Base-by-base conservation (phyloP, 306 rosid genomes). In the Ormosia semicastrata region DNA sequence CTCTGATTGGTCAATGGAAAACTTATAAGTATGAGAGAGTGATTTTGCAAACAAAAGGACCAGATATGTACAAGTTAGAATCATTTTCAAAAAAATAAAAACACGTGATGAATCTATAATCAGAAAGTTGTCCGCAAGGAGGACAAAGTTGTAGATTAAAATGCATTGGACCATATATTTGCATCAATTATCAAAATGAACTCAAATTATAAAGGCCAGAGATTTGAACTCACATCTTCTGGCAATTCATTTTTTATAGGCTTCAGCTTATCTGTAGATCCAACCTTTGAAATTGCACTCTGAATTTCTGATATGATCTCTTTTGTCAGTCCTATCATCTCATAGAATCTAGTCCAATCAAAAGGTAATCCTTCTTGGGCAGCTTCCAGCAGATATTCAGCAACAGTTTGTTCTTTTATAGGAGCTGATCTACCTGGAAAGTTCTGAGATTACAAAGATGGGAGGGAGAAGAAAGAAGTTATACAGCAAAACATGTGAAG, bases 191-290 rank as follows among this genome's bases (percentile, higher is more conserved):
- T 39, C 64, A 76, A 50, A 34, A 81, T 72, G 68, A 39, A 49
- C 24, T 64, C 50, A 41, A 72, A 75, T 32, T 13, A 66, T 1
- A 30, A 83, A 33, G 77, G 72, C 43, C 66, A 40, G 65, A 78
- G 65, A 30, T 44, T 41, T 57, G 17, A 80, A 87, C 97, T 90
- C 87, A 94, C 98, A 1, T 91, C 88, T 84, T 92, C 98, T 17
- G 91, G 91, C 78, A 94, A 81, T 86, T 92, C 96, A 40, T 88
- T 88, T 85, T 94, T 94, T 77, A 94, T 89, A 81, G 97, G 94
- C 91, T 92, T 94, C 87, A 94, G 66, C 88, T 89, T 94, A 47
- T 94, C 98, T 43, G 36, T 73, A 64, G 93, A 77, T 83, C 98
- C 98, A 76, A 90, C 94, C 88, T 89, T 94, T 46, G 68, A 69